phyloP scores from a whole-genome alignment of 768 basidiomycete genomes.

The Mycena vitilis region DNA sequence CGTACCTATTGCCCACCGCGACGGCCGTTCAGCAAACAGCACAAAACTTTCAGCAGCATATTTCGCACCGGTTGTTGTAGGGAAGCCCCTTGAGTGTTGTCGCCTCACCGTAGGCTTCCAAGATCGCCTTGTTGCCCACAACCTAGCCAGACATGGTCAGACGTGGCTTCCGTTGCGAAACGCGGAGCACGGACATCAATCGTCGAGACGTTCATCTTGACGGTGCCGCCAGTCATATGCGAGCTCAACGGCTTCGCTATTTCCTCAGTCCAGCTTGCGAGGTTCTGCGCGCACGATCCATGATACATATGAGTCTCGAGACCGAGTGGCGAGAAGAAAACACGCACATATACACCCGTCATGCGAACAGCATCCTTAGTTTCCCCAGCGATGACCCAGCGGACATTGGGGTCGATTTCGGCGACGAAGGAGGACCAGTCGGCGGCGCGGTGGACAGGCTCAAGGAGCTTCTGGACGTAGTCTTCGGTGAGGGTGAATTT shows the following conservation, averaged over 20 bases:
- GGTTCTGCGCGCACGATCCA: not conserved
- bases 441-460: not conserved
- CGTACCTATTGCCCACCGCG: not conserved
- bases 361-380: not conserved
- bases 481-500: slow-evolving; percentile 20
- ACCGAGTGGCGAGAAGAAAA: not conserved
- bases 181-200: slow-evolving; percentile 6
- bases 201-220: not conserved
- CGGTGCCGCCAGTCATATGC: not conserved
- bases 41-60: not conserved
- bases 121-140: slow-evolving; percentile 18
- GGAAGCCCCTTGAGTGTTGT: slow-evolving; percentile 12
- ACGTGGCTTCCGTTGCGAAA: not conserved
- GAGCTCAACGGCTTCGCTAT: slow-evolving; percentile 2
- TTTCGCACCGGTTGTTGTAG: slow-evolving; percentile 16
- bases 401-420: slow-evolving; percentile 18
- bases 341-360: slow-evolving; percentile 25
- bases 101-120: slow-evolving; percentile 6
- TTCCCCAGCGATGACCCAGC: slow-evolving; percentile 17
- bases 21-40: not conserved
- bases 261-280: slow-evolving; percentile 16
- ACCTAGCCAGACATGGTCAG: not conserved
- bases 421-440: not conserved
- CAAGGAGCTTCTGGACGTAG: slow-evolving; percentile 1
- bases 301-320: not conserved